Percentiles rank a stretch among this genome's conserved stretches.
phyloP scores from a whole-genome alignment of 257 asterid species.

The Fraxinus excelsior region DNA sequence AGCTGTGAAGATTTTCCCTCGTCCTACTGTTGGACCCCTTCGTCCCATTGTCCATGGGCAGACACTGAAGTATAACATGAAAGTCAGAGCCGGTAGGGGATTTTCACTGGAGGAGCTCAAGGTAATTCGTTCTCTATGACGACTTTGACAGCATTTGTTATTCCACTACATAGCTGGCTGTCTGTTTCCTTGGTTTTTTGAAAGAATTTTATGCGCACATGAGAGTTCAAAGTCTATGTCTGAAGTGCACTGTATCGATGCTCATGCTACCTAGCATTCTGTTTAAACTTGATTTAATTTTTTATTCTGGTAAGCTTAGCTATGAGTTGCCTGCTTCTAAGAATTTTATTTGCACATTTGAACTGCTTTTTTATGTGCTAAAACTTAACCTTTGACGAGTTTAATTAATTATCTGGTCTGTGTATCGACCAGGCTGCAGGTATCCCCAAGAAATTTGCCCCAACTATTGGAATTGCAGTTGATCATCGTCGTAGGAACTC shows the following conservation, averaged over 20 bases:
- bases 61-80: constrained; percentile 79
- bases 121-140: constrained; percentile 30
- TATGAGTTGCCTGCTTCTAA: neutral
- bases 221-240: neutral
- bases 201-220: neutral
- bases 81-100: constrained; percentile 70
- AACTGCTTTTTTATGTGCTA: neutral
- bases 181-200: neutral
- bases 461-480: constrained; percentile 57
- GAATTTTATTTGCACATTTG: too few relatives aligned
- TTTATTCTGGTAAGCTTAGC: neutral
- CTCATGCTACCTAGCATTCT: neutral
- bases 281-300: neutral
- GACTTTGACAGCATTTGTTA: neutral
- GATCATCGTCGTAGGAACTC: constrained; percentile 67
- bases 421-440: constrained; percentile 53
- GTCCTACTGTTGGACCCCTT: constrained; percentile 73
- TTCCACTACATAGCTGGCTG: neutral
- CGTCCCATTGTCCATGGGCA: constrained; percentile 76
- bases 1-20: constrained; percentile 72
- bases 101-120: constrained; percentile 74
- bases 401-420: neutral
- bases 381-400: neutral
- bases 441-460: constrained; percentile 62
- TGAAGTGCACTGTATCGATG: neutral